A percentile compares a stretch with the other conserved stretches of the same genome.
Conservation (phyloP, 2,329 filamentous ascomycete genomes). For the Paecilomyces niveus region DNA sequence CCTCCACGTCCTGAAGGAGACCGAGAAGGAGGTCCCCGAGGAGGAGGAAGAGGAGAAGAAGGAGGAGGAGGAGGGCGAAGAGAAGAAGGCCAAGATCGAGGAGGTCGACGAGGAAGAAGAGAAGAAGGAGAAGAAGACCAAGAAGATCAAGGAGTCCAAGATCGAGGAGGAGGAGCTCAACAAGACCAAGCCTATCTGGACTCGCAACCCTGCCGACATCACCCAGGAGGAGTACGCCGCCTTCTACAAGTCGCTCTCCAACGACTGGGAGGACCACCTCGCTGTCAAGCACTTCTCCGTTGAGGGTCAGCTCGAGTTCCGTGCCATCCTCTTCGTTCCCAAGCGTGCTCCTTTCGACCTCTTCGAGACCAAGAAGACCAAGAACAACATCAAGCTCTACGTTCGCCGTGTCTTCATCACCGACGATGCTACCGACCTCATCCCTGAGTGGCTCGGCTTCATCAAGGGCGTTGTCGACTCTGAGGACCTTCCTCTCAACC, state of each 20-base stretch:
- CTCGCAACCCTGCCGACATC: slow-evolving; percentile 94
- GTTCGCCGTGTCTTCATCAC: slow-evolving; percentile 99
- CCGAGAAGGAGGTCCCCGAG: slow-evolving; percentile 95
- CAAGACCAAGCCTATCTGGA: slow-evolving; percentile 99
- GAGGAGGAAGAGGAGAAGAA: slow-evolving; percentile 75
- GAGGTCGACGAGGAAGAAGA: slow-evolving; percentile 78
- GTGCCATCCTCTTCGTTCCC: slow-evolving; percentile 97
- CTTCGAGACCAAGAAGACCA: slow-evolving; percentile 99
- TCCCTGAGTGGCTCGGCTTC: slow-evolving; percentile 98
- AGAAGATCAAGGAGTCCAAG: slow-evolving; percentile 98
- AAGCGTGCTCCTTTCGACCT: slow-evolving; percentile 99
- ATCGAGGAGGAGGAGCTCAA: slow-evolving; percentile 99
- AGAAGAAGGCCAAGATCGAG: slow-evolving; percentile 95
- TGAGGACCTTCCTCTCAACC: slow-evolving; percentile 97
- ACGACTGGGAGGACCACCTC: slow-evolving; percentile 99
- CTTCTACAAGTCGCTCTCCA: slow-evolving; percentile 99
- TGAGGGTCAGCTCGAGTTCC: slow-evolving; percentile 99
- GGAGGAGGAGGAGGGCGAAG: slow-evolving; percentile 67
- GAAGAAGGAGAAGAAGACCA: slow-evolving; percentile 95
- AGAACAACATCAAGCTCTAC: slow-evolving; percentile 99
- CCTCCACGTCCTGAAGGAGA: slow-evolving; percentile 99
- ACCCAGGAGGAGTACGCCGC: slow-evolving; percentile 92
- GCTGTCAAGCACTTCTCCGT: slow-evolving; percentile 99
- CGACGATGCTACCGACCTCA: slow-evolving; percentile 96
- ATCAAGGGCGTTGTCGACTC: slow-evolving; percentile 99